These are phyloP conservation scores for Phytophthora vignae DNA, from an alignment of 352 stramenopile species.

Conservation along the genomic window DNA sequence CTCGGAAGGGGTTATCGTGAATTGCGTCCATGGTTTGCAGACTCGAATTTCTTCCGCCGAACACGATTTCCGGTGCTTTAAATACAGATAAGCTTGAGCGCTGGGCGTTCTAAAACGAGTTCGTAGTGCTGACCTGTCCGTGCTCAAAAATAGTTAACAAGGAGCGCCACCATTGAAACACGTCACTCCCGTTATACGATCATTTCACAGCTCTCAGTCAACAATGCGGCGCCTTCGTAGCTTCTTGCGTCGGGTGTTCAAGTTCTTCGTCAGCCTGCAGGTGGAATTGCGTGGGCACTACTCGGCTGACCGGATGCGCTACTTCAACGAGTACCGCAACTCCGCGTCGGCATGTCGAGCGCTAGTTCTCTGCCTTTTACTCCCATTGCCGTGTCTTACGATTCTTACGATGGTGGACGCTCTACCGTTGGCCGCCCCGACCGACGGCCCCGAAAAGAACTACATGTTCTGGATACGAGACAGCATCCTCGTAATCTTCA, in stretches of 20 bases:
- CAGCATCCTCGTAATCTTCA: neutral
- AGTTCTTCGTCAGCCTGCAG: neutral
- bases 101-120: neutral
- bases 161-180: neutral
- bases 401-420: neutral
- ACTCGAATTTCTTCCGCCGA: neutral
- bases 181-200: too few relatives aligned
- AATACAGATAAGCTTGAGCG: neutral
- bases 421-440: neutral
- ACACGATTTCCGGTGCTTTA: neutral
- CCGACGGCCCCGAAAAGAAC: neutral
- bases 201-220: too few relatives aligned
- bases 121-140: neutral
- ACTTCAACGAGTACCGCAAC: neutral
- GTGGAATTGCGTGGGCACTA: slow-evolving; percentile 1
- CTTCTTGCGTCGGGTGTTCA: neutral
- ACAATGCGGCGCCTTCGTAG: neutral
- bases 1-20: too few relatives aligned
- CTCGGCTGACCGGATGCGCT: neutral
- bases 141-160: neutral
- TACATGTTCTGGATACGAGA: slow-evolving; percentile 4
- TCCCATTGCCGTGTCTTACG: neutral
- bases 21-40: neutral
- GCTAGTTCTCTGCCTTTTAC: neutral
- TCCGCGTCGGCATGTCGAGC: neutral